Evolutionary conservation across 139 green algal genomes (phyloP), one percentile per base, ranked within the genome.

Genomic region (Coelastrella sp.): DNA sequence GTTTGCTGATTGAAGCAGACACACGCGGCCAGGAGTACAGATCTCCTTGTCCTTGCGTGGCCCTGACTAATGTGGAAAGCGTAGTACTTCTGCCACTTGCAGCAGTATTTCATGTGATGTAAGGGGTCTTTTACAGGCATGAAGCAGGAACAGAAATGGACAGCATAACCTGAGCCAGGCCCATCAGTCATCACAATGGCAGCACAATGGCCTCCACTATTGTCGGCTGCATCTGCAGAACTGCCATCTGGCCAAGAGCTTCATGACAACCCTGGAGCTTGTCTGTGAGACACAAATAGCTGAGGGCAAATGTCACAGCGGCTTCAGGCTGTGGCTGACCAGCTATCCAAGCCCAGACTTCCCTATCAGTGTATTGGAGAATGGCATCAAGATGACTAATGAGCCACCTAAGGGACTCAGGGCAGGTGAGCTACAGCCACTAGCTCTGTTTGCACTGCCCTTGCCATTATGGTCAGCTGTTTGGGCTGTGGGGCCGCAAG

Each of bases 191-290:
- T 47, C 32, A 1, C 32, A 47, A 47, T 47, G 32, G 32, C 32
- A 47, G 32, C 32, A 47, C 32, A 2, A 47, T 47, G 32, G 32
- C 32, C 74, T 83, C 32, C 7, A 64, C 32, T 47, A 47, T 47
- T 1, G 32, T 47, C 1, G 32, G 32, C 32, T 47, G 32, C 32
- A 5, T 85, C 19, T 64, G 60, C 57, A 97, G 94, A 98, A 98
- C 91, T 98, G 96, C 92, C 96, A 98, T 90, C 94, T 98, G 56
- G 95, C 95, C n/a, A 95, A 94, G 90, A 92, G 78, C 83, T 98
- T 96, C 85, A 87, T 98, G 88, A 93, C 96, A 0, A 92, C 91
- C 19, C 94, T 98, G 64, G 96, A 98, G 92, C 89, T 95, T 56
- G 94, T 98, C 20, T 96, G 93, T 87, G 96, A 98, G 91, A 87